Percentiles rank a stretch among this genome's conserved stretches.
These are phyloP conservation scores for Aspergillus nanangensis DNA, from an alignment of 495 filamentous ascomycete genomes.

Conservation along the genomic window DNA sequence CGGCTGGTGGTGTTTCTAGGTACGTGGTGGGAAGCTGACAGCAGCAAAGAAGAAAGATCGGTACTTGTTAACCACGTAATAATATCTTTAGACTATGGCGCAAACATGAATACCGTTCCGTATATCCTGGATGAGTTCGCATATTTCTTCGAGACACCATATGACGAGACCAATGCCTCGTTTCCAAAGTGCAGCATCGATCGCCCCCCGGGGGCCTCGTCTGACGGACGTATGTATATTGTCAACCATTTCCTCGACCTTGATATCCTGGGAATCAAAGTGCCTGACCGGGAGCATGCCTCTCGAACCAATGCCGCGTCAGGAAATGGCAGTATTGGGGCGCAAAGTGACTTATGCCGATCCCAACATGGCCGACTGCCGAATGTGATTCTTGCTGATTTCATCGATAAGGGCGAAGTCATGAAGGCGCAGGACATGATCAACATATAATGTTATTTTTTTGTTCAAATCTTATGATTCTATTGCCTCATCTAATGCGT, in stretches of 20 bases:
- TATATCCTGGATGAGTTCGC: slow-evolving; percentile 69
- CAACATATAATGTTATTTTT: no score
- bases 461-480: no score
- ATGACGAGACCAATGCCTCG: slow-evolving; percentile 47
- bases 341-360: slow-evolving; percentile 49
- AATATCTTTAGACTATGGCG: slow-evolving; percentile 39
- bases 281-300: slow-evolving; percentile 53
- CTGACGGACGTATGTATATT: slow-evolving; percentile 51
- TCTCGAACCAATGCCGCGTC: slow-evolving; percentile 51
- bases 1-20: slow-evolving; percentile 62
- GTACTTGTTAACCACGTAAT: background rate
- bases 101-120: slow-evolving; percentile 40
- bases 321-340: slow-evolving; percentile 52
- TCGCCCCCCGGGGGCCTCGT: slow-evolving; percentile 46
- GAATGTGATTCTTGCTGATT: slow-evolving; percentile 62
- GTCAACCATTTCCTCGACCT: slow-evolving; percentile 46
- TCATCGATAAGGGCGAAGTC: slow-evolving; percentile 59
- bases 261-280: slow-evolving; percentile 40
- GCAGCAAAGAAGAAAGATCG: background rate
- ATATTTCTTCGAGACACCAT: slow-evolving; percentile 70
- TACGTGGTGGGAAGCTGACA: slow-evolving; percentile 11
- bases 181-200: slow-evolving; percentile 57
- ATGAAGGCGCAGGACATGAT: slow-evolving; percentile 51
- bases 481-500: no score
- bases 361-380: slow-evolving; percentile 51